Evolutionary conservation across 352 stramenopile species (phyloP).

Genomic region (Globisporangium emineosum): DNA sequence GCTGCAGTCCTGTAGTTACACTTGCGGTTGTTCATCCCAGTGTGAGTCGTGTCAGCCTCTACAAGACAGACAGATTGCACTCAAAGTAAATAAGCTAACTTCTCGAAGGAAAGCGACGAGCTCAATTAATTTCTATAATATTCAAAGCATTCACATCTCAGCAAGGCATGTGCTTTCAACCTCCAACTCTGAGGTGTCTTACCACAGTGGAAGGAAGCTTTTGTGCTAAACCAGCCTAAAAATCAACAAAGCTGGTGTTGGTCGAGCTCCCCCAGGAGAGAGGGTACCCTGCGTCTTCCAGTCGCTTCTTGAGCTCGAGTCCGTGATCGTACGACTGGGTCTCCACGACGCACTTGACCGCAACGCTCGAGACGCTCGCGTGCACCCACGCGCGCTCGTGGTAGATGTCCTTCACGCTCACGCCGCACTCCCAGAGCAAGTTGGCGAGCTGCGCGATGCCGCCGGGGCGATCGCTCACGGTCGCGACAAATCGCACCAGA

Average conservation of each 20-base stretch:
- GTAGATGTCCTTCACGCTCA: slow-evolving; percentile 97
- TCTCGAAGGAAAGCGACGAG: no score
- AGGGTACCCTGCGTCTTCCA: slow-evolving; percentile 86
- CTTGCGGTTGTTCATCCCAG: not conserved
- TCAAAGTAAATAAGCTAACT: no score
- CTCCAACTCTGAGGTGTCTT: no score
- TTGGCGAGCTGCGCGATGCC: slow-evolving; percentile 92
- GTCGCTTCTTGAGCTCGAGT: slow-evolving; percentile 79
- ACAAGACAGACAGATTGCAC: no score
- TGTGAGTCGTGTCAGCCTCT: not conserved
- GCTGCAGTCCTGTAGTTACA: not conserved
- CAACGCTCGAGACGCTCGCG: slow-evolving; percentile 93
- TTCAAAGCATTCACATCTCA: no score
- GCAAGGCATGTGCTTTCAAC: no score
- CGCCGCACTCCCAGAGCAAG: slow-evolving; percentile 85
- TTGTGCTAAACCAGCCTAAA: slow-evolving; percentile 2
- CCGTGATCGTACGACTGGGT: slow-evolving; percentile 93
- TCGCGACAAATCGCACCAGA: slow-evolving; percentile 95
- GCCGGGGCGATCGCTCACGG: slow-evolving; percentile 94
- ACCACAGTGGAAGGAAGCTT: not conserved
- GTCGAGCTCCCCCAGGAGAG: slow-evolving; percentile 71
- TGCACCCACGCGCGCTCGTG: slow-evolving; percentile 96
- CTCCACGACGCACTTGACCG: slow-evolving; percentile 96
- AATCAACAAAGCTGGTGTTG: slow-evolving; percentile 26
- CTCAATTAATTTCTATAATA: no score